These are phyloP conservation scores for Puccinia polysora DNA, from an alignment of 1,284 basidiomycete genomes.

Conservation along the genomic window DNA sequence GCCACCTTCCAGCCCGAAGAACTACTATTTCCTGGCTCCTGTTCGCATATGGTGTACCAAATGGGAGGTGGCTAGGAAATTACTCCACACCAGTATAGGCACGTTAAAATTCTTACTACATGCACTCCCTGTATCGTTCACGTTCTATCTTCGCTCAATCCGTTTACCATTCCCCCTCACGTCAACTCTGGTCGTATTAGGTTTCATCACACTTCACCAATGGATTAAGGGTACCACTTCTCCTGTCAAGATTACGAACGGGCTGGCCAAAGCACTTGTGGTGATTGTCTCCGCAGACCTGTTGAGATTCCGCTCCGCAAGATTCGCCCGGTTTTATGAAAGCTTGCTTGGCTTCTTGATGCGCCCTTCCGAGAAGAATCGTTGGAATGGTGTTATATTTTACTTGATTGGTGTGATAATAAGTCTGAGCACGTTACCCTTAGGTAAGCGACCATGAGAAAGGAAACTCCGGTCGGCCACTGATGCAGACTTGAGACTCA, in stretches of 20 bases:
- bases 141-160: background rate
- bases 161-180: no score
- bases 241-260: constrained; percentile 2
- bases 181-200: background rate
- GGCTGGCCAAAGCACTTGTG: background rate
- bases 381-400: constrained; percentile 42
- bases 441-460: constrained; percentile 2
- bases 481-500: background rate
- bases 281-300: constrained; percentile 23
- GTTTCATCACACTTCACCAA: constrained; percentile 29
- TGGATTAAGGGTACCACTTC: constrained; percentile 3
- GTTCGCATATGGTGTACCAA: constrained; percentile 13
- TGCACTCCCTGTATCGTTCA: background rate
- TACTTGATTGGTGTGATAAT: constrained; percentile 37
- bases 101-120: background rate
- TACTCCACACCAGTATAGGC: constrained; percentile 39
- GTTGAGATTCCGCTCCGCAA: constrained; percentile 5
- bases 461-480: background rate
- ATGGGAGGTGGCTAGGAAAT: constrained; percentile 38
- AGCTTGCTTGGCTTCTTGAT: constrained; percentile 26
- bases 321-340: constrained; percentile 23
- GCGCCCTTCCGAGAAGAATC: constrained; percentile 20
- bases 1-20: no score
- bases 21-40: no score
- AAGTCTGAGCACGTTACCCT: constrained; percentile 22